Conservation (phyloP, 2,329 filamentous ascomycete species). For the Cordyceps militaris region DNA sequence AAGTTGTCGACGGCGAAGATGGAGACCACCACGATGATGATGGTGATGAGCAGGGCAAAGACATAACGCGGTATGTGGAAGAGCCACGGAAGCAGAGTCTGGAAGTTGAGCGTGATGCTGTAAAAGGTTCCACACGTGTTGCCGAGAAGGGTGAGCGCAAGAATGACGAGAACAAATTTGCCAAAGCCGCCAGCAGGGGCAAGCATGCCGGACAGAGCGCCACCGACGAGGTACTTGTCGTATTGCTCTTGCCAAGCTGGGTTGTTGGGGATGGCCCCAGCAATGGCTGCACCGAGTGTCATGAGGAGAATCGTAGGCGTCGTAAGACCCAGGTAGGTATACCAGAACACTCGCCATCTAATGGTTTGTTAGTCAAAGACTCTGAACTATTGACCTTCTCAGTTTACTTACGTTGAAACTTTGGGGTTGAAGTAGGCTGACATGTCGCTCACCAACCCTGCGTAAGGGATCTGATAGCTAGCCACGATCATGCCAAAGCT, state of each 20-base stretch:
- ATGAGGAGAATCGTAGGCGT: constrained; percentile 52
- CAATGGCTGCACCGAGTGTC: constrained; percentile 58
- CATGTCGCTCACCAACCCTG: constrained; percentile 51
- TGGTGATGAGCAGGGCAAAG: constrained; percentile 50
- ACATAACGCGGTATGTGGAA: constrained; percentile 49
- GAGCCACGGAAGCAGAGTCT: constrained; percentile 52
- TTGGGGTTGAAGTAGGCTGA: constrained; percentile 54
- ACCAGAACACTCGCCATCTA: constrained; percentile 43
- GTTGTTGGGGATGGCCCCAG: constrained; percentile 48
- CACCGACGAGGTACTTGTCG: constrained; percentile 46
- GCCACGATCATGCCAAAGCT: constrained; percentile 56
- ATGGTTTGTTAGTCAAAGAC: not conserved
- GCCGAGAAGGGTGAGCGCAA: constrained; percentile 50
- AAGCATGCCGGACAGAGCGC: constrained; percentile 54
- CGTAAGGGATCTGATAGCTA: constrained; percentile 58
- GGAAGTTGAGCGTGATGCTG: constrained; percentile 57
- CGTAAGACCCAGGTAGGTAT: constrained; percentile 49
- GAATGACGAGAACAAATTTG: constrained; percentile 53
- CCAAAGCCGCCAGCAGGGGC: constrained; percentile 51
- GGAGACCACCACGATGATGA: constrained; percentile 52
- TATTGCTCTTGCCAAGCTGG: constrained; percentile 49
- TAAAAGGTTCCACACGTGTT: constrained; percentile 56
- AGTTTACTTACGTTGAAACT: constrained; percentile 38
- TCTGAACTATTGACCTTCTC: not conserved
- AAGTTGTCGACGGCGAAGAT: constrained; percentile 50